A percentile compares a stretch with the other conserved stretches of the same genome.
These are phyloP conservation scores for Neurospora discreta DNA, from an alignment of 495 filamentous ascomycete genomes.

Conservation along the genomic window DNA sequence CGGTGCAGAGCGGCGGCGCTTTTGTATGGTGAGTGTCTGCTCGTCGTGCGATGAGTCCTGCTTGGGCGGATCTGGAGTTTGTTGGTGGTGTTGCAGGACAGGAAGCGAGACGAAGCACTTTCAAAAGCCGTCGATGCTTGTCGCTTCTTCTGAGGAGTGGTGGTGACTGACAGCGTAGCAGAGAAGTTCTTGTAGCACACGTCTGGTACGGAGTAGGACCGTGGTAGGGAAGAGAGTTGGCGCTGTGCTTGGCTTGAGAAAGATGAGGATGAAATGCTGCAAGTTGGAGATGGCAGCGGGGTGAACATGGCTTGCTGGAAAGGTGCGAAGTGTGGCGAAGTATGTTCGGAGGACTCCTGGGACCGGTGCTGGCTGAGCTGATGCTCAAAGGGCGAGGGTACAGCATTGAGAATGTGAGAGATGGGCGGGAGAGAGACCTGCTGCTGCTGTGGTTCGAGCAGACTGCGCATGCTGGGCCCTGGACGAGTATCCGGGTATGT, in stretches of 20 bases:
- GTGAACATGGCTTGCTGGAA: background rate
- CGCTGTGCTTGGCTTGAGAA: background rate
- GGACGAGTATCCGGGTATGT: background rate
- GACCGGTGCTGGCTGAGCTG: background rate
- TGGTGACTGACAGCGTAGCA: background rate
- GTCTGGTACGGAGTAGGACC: background rate
- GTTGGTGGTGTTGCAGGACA: background rate
- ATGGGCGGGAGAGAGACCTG: constrained; percentile 7
- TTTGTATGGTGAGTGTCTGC: background rate
- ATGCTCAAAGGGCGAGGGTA: background rate
- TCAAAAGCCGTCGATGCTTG: background rate
- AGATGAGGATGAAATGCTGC: background rate
- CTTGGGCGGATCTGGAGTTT: background rate
- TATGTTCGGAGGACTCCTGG: background rate
- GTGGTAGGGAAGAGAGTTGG: background rate
- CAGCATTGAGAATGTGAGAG: constrained; percentile 2
- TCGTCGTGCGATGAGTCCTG: background rate
- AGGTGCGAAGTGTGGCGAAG: background rate
- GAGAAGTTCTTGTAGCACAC: background rate
- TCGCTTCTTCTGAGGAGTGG: background rate
- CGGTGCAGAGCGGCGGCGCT: background rate
- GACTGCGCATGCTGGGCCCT: background rate
- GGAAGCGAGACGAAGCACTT: background rate
- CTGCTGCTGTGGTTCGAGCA: background rate
- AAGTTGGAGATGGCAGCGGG: background rate